These are phyloP conservation scores for Orbilia quercus DNA, from an alignment of 2,329 filamentous ascomycete genomes.

Conservation along the genomic window DNA sequence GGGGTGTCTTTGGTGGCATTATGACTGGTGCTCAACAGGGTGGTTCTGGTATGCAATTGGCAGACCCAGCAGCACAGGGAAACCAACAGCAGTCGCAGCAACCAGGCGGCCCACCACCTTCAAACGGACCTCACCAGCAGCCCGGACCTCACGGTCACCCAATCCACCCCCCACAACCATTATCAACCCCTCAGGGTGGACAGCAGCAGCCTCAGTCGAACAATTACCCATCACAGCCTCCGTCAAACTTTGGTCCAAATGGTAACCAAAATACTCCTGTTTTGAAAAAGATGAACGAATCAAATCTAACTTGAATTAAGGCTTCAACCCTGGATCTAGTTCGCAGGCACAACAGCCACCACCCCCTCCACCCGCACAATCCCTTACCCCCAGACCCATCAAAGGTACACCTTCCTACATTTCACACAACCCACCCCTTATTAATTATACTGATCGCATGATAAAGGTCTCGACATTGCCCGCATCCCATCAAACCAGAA, in stretches of 20 bases:
- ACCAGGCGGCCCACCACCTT: slow-evolving; percentile 72
- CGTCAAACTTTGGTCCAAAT: slow-evolving; percentile 69
- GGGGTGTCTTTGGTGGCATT: slow-evolving; percentile 91
- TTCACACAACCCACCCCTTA: slow-evolving; percentile 78
- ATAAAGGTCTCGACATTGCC: slow-evolving; percentile 88
- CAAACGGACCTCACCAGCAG: slow-evolving; percentile 64
- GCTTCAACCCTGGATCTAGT: slow-evolving; percentile 30
- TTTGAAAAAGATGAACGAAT: slow-evolving; percentile 6
- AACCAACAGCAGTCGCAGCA: slow-evolving; percentile 70
- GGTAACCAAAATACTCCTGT: slow-evolving; percentile 65
- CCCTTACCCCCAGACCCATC: slow-evolving; percentile 90
- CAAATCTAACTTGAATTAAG: slow-evolving; percentile 10
- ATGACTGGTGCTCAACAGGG: slow-evolving; percentile 83
- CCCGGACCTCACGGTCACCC: slow-evolving; percentile 70
- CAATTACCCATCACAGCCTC: slow-evolving; percentile 77
- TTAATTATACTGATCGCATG: slow-evolving; percentile 71
- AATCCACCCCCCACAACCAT: slow-evolving; percentile 69
- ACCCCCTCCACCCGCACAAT: slow-evolving; percentile 76
- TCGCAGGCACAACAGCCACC: slow-evolving; percentile 63
- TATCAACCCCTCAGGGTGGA: slow-evolving; percentile 69
- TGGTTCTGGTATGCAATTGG: slow-evolving; percentile 85
- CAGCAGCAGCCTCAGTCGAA: slow-evolving; percentile 73
- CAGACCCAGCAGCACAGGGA: slow-evolving; percentile 74
- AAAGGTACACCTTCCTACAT: slow-evolving; percentile 82
- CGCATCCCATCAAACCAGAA: slow-evolving; percentile 76